Evolutionary conservation across 768 basidiomycete species (phyloP).

Genomic region (Russula virescens): DNA sequence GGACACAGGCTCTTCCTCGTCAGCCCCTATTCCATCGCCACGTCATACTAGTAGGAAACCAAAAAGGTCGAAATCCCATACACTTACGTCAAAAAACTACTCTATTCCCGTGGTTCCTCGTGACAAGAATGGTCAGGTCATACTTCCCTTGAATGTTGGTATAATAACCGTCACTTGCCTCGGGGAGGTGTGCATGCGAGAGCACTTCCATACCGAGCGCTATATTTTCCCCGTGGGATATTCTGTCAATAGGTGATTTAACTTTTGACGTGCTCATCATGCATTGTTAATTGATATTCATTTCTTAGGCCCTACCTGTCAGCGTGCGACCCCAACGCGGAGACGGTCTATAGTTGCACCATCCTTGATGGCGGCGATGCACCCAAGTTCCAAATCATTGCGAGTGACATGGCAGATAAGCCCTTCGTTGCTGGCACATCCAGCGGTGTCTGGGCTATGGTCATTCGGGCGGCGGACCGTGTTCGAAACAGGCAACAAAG

Average conservation of each 20-base stretch:
- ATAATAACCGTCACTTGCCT: conserved; percentile 79
- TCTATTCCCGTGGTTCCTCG: conserved; percentile 77
- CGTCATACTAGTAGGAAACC: conserved; percentile 62
- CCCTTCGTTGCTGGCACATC: conserved; percentile 81
- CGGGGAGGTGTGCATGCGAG: conserved; percentile 73
- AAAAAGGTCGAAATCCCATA: conserved; percentile 75
- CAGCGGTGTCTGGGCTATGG: conserved; percentile 80
- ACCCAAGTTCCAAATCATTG: conserved; percentile 80
- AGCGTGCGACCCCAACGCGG: conserved; percentile 58
- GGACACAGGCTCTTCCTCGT: conserved; percentile 35
- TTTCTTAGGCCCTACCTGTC: conserved; percentile 65
- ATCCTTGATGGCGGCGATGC: conserved; percentile 83
- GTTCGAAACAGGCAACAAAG: conserved; percentile 78
- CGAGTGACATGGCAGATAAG: conserved; percentile 62
- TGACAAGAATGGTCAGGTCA: conserved; percentile 61
- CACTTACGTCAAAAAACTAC: conserved; percentile 68
- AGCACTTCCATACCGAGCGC: conserved; percentile 82
- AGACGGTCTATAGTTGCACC: conserved; percentile 75
- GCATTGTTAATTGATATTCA: conserved; percentile 12
- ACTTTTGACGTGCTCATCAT: background rate
- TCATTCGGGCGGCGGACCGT: conserved; percentile 76
- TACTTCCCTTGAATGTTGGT: conserved; percentile 75
- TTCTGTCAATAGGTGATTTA: conserved; percentile 64
- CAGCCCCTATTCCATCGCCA: conserved; percentile 33
- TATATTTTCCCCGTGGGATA: conserved; percentile 89